These are phyloP conservation scores for Ambrosiella xylebori DNA, from an alignment of 2,329 filamentous ascomycete species.

Conservation along the genomic window DNA sequence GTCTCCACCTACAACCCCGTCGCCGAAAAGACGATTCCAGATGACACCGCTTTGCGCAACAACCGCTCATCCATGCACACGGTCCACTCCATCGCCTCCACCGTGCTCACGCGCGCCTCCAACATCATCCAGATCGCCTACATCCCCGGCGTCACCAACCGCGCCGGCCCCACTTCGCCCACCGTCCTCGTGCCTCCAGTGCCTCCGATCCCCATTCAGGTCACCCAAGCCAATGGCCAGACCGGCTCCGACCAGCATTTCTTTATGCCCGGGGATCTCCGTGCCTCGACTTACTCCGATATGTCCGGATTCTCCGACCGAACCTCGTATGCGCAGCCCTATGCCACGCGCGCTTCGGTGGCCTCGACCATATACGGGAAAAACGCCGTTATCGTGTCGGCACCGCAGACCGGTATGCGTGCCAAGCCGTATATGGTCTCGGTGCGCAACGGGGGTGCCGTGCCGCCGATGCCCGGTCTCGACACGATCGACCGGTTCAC, in stretches of 20 bases:
- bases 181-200: conserved; percentile 76
- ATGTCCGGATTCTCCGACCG: conserved; percentile 47
- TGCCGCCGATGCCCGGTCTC: conserved; percentile 58
- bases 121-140: conserved; percentile 99
- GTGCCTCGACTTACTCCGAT: conserved; percentile 78
- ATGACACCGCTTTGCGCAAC: conserved; percentile 32
- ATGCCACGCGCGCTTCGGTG: conserved; percentile 52
- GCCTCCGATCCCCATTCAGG: conserved; percentile 64
- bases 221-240: conserved; percentile 29
- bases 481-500: conserved; percentile 42
- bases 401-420: conserved; percentile 72
- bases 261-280: conserved; percentile 78
- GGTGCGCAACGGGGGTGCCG: conserved; percentile 53
- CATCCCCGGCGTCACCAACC: conserved; percentile 90
- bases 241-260: conserved; percentile 68
- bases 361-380: conserved; percentile 90
- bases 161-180: conserved; percentile 69
- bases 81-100: conserved; percentile 85
- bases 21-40: conserved; percentile 19
- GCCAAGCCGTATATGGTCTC: conserved; percentile 87
- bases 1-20: conserved; percentile 18
- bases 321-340: conserved; percentile 43
- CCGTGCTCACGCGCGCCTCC: conserved; percentile 83
- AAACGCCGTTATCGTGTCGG: conserved; percentile 65
- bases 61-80: conserved; percentile 65